A percentile compares a stretch with the other conserved stretches of the same genome.
phyloP scores from a whole-genome alignment of 352 stramenopile genomes.

The Chrysophaeum taylorii region DNA sequence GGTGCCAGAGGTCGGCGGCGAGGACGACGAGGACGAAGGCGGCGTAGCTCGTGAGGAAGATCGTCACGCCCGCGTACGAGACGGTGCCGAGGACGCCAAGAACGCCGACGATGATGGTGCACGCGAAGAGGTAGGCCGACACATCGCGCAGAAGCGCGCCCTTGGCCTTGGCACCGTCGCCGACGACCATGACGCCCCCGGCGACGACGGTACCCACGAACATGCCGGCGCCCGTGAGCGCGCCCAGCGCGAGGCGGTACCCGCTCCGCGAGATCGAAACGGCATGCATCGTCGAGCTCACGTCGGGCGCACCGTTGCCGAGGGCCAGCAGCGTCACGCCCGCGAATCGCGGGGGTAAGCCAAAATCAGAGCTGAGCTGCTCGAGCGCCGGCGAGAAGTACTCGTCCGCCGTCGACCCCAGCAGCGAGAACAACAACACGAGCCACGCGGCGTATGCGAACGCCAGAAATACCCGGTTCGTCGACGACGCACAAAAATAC shows the following conservation, averaged over 20 bases:
- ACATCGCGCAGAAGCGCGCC: slow-evolving; percentile 53
- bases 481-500: neutral
- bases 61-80: slow-evolving; percentile 13
- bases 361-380: slow-evolving; percentile 78
- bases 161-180: slow-evolving; percentile 43
- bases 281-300: slow-evolving; percentile 59
- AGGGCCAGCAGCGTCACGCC: slow-evolving; percentile 94
- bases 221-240: slow-evolving; percentile 82
- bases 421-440: slow-evolving; percentile 51
- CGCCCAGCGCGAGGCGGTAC: slow-evolving; percentile 71
- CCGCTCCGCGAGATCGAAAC: slow-evolving; percentile 44
- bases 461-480: neutral
- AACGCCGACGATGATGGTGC: slow-evolving; percentile 36
- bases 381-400: slow-evolving; percentile 93
- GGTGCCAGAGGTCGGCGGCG: slow-evolving; percentile 51
- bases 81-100: slow-evolving; percentile 26
- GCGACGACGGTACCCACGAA: slow-evolving; percentile 86
- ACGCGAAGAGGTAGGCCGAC: slow-evolving; percentile 35
- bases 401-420: slow-evolving; percentile 89
- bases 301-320: slow-evolving; percentile 92
- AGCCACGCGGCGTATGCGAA: slow-evolving; percentile 24
- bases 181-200: slow-evolving; percentile 59
- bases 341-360: slow-evolving; percentile 59
- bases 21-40: slow-evolving; percentile 57
- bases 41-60: slow-evolving; percentile 48